Evolutionary conservation across 805 yeast species (phyloP).

Genomic region (Wickerhamiella parazyma): DNA sequence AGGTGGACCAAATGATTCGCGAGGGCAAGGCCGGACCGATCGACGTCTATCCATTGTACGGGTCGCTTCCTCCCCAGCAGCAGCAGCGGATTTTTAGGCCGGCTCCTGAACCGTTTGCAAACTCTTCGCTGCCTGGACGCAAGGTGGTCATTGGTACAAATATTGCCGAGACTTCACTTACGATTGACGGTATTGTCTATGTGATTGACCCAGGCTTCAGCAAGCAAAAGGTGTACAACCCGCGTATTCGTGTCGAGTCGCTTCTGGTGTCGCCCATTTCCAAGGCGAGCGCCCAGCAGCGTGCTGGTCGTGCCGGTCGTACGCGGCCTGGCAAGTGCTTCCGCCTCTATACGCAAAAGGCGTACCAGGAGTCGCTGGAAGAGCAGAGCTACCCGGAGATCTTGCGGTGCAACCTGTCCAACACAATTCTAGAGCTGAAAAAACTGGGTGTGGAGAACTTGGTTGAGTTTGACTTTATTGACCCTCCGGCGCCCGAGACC

Average conservation of each 20-base stretch:
- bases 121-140: conserved; percentile 84
- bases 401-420: conserved; percentile 75
- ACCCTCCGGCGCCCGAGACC: conserved; percentile 98
- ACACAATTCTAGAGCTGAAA: conserved; percentile 84
- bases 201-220: conserved; percentile 97
- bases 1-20: conserved; percentile 75
- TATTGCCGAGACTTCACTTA: conserved; percentile 94
- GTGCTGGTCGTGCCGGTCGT: conserved; percentile 99
- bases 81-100: conserved; percentile 89
- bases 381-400: conserved; percentile 96
- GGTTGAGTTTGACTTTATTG: conserved; percentile 97
- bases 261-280: conserved; percentile 90
- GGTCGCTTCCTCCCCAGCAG: conserved; percentile 90
- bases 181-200: conserved; percentile 94
- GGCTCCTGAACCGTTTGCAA: conserved; percentile 62
- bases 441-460: conserved; percentile 90
- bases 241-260: conserved; percentile 90
- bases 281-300: conserved; percentile 93
- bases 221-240: conserved; percentile 92
- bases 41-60: conserved; percentile 83
- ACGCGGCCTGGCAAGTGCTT: conserved; percentile 97
- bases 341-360: conserved; percentile 91
- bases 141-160: conserved; percentile 86
- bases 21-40: conserved; percentile 87
- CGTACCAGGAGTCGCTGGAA: conserved; percentile 81